Percentiles rank a stretch among this genome's conserved stretches.
Evolutionary conservation across 2,329 filamentous ascomycete genomes (phyloP).

Genomic region (Cadophora sp.): DNA sequence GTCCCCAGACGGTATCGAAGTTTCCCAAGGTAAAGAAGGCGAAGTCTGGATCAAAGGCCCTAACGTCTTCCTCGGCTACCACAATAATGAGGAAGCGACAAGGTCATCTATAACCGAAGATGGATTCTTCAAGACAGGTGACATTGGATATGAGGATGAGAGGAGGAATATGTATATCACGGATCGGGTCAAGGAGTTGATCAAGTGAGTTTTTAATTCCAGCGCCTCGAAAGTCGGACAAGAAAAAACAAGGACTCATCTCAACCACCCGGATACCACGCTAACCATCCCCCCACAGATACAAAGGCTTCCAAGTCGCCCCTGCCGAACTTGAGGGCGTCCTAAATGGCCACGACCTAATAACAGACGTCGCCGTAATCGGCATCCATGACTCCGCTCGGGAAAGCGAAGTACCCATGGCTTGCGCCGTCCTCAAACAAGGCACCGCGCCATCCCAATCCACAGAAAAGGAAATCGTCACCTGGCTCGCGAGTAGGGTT

Average conservation of each 20-base stretch:
- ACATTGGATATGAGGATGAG: constrained; percentile 78
- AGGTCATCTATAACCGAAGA: constrained; percentile 72
- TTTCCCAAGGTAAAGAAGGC: constrained; percentile 61
- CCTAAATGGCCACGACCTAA: constrained; percentile 50
- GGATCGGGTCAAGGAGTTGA: constrained; percentile 75
- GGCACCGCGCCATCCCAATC: not conserved
- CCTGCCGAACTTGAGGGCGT: constrained; percentile 67
- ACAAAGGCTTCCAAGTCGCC: constrained; percentile 71
- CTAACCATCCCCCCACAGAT: constrained; percentile 32
- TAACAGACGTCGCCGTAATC: constrained; percentile 66
- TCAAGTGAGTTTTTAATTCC: constrained; percentile 46
- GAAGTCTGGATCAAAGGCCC: constrained; percentile 72
- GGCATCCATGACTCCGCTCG: constrained; percentile 66
- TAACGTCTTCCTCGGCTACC: constrained; percentile 64
- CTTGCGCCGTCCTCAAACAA: constrained; percentile 59
- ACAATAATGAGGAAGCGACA: constrained; percentile 70
- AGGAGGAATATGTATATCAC: constrained; percentile 87
- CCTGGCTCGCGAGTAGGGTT: constrained; percentile 64
- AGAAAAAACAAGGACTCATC: not conserved
- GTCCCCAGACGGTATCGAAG: constrained; percentile 50
- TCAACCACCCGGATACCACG: not conserved
- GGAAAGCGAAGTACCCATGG: constrained; percentile 72
- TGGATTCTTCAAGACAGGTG: constrained; percentile 82
- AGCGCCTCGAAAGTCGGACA: not conserved
- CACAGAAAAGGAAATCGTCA: constrained; percentile 61